Base-by-base conservation (phyloP, 2,329 filamentous ascomycete genomes). In the Monilinia fructigena region DNA sequence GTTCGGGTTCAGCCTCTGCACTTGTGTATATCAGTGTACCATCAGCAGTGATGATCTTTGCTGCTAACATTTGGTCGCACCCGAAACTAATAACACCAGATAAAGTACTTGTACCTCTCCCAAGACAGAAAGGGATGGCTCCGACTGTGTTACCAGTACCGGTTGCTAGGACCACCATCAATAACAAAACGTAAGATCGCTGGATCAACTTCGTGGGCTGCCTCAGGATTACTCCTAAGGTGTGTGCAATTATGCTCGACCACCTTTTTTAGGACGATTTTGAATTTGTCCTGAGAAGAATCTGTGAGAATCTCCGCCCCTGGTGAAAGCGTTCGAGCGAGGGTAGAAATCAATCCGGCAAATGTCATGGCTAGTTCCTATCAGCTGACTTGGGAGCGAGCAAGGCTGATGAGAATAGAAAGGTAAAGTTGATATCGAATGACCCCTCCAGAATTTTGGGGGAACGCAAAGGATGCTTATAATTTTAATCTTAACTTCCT, bases 51-150 rank as follows among this genome's bases (percentile, higher is more conserved):
- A 63, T 42, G 7, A 26, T 23, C 16, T 53, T 31, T 7, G 61
- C 61, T 20, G 40, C 20, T 4, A 55, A n/a, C 5, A 55, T 63
- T 35, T 63, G 61, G 20, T 55, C 26, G 20, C 18, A 55, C 10
- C 40, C 52, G 52, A 48, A 55, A 20, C 52, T 40, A 8, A 55
- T 23, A 2, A 12, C 10, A 14, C 38, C 3, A 11, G 61, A 18
- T 4, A 47, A 5, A 31, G 40, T 42, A 42, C 61, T 47, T 8
- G 38, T 55, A n/a, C 40, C 50, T 11, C 52, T 52, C 7, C 16
- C 23, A 18, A 63, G 50, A 35, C 52, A 55, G 61, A 63, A 63
- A 16, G 52, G 26, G 40, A 55, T 48, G 16, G 38, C 26, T 4
- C 61, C 52, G 7, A 63, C 26, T 4, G 61, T 63, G 2, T 55